A percentile compares a stretch with the other conserved stretches of the same genome.
Conservation (phyloP, 2,329 filamentous ascomycete genomes). For the Alternaria tenuissima region DNA sequence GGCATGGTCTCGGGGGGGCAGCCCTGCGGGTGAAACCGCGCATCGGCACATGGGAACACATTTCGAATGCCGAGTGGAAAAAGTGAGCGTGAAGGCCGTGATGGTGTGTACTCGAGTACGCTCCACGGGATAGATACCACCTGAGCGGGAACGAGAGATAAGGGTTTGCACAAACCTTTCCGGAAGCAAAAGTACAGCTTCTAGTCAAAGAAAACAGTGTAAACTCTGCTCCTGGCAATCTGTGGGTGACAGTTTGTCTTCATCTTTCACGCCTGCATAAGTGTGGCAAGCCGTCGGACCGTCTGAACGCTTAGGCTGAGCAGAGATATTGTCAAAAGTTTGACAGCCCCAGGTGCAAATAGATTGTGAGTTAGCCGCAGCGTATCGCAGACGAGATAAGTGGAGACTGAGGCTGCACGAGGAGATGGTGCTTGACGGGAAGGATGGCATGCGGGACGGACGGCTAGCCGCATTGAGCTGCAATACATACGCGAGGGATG, state of each 20-base stretch:
- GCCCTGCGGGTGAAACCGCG: not conserved
- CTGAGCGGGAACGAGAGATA: slow-evolving; percentile 33
- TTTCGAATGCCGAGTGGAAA: slow-evolving; percentile 6
- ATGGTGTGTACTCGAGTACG: slow-evolving; percentile 15
- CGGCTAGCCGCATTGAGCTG: slow-evolving; percentile 37
- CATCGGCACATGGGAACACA: not conserved
- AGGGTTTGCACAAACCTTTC: slow-evolving; percentile 12
- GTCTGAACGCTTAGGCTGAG: slow-evolving; percentile 26
- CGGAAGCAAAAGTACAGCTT: slow-evolving; percentile 2
- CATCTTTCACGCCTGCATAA: slow-evolving; percentile 31
- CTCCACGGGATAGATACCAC: slow-evolving; percentile 37
- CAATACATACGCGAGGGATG: slow-evolving; percentile 15
- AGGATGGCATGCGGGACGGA: slow-evolving; percentile 10
- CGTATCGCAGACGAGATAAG: slow-evolving; percentile 3
- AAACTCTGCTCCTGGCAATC: slow-evolving; percentile 20
- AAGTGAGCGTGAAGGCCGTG: slow-evolving; percentile 8
- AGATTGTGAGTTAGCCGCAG: slow-evolving; percentile 1
- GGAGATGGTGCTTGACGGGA: slow-evolving; percentile 6
- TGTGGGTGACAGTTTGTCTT: slow-evolving; percentile 12
- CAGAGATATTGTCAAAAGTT: slow-evolving; percentile 11
- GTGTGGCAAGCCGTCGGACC: slow-evolving; percentile 31
- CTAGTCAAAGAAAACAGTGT: slow-evolving; percentile 17
- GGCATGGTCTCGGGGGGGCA: not conserved
- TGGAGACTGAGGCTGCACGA: slow-evolving; percentile 3
- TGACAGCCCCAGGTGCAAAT: slow-evolving; percentile 6